These are phyloP conservation scores for Rhododendron ovatum DNA, from an alignment of 148 eudicot genomes.

Conservation along the genomic window DNA sequence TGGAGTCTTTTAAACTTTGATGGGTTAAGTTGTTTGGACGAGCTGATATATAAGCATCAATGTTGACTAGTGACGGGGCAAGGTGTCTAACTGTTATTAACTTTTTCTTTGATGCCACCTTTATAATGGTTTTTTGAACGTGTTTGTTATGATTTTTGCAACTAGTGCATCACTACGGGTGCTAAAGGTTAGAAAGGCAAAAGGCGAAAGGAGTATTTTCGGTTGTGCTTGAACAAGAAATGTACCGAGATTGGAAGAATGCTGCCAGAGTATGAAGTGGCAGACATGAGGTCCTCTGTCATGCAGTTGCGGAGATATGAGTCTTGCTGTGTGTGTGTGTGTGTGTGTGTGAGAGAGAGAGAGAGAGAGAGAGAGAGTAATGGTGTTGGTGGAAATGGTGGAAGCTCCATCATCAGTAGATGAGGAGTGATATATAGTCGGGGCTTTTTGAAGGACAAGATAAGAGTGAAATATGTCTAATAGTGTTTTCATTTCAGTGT, in stretches of 20 bases:
- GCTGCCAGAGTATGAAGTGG: background rate
- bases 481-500: background rate
- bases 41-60: conserved; percentile 24
- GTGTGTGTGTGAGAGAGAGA: background rate
- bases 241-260: background rate
- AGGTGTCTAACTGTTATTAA: background rate
- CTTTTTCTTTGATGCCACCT: background rate
- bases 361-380: background rate
- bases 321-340: background rate
- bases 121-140: background rate
- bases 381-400: background rate
- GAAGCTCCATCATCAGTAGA: background rate
- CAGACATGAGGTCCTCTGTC: background rate
- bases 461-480: background rate
- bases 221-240: background rate
- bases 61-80: conserved; percentile 4
- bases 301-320: background rate
- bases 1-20: conserved; percentile 1
- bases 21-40: conserved; percentile 3
- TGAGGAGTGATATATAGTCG: background rate
- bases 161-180: background rate
- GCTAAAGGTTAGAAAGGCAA: background rate
- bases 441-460: background rate
- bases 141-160: background rate
- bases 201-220: background rate